Evolutionary conservation across 768 basidiomycete species (phyloP).

Genomic region (Sarcomyxa edulis): DNA sequence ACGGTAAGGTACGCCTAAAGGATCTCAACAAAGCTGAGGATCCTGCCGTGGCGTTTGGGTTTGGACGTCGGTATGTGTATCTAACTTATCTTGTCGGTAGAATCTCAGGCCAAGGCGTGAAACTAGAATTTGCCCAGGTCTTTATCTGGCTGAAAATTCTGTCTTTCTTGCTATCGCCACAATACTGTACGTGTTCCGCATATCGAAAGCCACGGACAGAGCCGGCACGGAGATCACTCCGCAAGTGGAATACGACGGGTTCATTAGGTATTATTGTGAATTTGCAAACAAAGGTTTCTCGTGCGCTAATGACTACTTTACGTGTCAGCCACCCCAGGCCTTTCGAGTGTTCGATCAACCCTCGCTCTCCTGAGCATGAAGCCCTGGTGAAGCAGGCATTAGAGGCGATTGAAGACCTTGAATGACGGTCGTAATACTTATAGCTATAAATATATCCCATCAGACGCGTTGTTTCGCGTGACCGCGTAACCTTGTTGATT

Average conservation of each 20-base stretch:
- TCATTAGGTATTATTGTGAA: neutral
- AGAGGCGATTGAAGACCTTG: neutral
- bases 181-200: constrained; percentile 2
- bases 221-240: neutral
- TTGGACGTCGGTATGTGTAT: constrained; percentile 13
- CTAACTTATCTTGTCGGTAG: neutral
- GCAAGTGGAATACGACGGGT: constrained; percentile 3
- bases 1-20: constrained; percentile 11
- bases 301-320: neutral
- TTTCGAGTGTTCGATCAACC: constrained; percentile 2
- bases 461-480: too few relatives aligned
- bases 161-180: constrained; percentile 10
- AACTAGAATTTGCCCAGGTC: constrained; percentile 12
- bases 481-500: too few relatives aligned
- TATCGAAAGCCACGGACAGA: constrained; percentile 1
- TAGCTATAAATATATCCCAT: too few relatives aligned
- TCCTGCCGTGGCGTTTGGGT: constrained; percentile 13
- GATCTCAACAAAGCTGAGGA: constrained; percentile 14
- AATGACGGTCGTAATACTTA: too few relatives aligned
- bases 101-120: too few relatives aligned
- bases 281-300: neutral
- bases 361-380: constrained; percentile 17
- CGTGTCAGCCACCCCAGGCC: constrained; percentile 1
- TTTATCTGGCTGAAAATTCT: constrained; percentile 12
- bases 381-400: neutral